Conservation (phyloP, 257 asterid species). For the Capsicum chinense region DNA sequence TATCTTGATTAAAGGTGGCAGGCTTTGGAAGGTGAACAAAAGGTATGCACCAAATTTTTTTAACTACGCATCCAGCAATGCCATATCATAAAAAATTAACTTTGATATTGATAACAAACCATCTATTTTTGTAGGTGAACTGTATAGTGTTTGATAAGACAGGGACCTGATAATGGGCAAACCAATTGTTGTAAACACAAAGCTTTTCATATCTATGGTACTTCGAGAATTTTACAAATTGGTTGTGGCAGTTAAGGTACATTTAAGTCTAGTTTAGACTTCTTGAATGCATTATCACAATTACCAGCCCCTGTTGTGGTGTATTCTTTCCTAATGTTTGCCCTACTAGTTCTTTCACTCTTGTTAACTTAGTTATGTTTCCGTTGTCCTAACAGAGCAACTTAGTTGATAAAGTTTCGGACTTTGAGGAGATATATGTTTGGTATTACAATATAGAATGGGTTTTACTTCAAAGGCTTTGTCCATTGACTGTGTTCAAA, state of each 20-base stretch:
- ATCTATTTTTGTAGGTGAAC: conserved; percentile 37
- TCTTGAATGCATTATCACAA: not conserved
- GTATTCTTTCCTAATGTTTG: not conserved
- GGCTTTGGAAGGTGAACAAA: conserved; percentile 47
- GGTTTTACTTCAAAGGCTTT: no score
- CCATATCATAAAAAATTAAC: not conserved
- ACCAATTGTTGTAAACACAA: conserved; percentile 36
- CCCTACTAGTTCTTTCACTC: not conserved
- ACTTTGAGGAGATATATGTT: no score
- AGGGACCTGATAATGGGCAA: conserved; percentile 47
- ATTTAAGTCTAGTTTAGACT: not conserved
- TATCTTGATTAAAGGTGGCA: conserved; percentile 45
- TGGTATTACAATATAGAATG: no score
- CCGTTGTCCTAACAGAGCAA: not conserved
- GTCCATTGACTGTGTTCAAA: no score
- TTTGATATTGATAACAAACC: not conserved
- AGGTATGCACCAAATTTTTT: conserved; percentile 24
- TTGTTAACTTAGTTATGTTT: not conserved
- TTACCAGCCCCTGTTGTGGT: not conserved
- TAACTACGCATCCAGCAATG: not conserved
- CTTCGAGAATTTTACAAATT: conserved; percentile 28
- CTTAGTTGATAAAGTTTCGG: not conserved
- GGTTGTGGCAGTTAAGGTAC: conserved; percentile 35
- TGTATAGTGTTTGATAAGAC: conserved; percentile 48
- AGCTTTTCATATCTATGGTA: conserved; percentile 30